A percentile compares a stretch with the other conserved stretches of the same genome.
These are phyloP conservation scores for Dendrocalamus sinicus DNA, from an alignment of 176 grass and related monocot species.

Conservation along the genomic window DNA sequence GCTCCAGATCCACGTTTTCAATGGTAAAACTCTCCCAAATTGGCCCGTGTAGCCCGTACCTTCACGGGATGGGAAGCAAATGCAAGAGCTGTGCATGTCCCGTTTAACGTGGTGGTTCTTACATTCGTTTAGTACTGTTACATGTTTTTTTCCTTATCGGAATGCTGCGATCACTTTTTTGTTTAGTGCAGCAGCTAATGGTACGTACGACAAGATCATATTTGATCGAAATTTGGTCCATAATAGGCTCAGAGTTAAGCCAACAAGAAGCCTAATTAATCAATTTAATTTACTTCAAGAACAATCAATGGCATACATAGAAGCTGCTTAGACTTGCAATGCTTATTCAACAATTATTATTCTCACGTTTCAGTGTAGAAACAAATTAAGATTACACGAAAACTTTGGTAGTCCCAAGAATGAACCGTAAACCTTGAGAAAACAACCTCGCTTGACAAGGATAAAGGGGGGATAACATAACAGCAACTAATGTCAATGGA, in stretches of 20 bases:
- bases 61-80: not conserved
- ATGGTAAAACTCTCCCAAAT: too few relatives aligned
- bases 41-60: too few relatives aligned
- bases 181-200: not conserved
- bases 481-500: constrained; percentile 10
- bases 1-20: too few relatives aligned
- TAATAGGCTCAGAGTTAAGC: not conserved
- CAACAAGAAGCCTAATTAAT: too few relatives aligned
- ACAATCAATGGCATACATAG: too few relatives aligned
- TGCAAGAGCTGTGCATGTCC: not conserved
- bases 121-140: not conserved
- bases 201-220: not conserved
- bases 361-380: not conserved
- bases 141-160: not conserved
- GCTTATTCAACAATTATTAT: constrained; percentile 30
- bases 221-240: not conserved
- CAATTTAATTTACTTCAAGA: too few relatives aligned
- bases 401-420: constrained; percentile 1
- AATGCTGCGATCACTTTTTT: not conserved
- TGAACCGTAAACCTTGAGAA: not conserved
- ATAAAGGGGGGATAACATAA: not conserved
- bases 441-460: not conserved
- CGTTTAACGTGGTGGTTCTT: not conserved
- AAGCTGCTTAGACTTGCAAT: not conserved
- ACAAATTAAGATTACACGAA: constrained; percentile 10